Percentiles rank a stretch among this genome's conserved stretches.
Evolutionary conservation across 2,329 filamentous ascomycete genomes (phyloP).

Genomic region (Ceratocystis variospora): DNA sequence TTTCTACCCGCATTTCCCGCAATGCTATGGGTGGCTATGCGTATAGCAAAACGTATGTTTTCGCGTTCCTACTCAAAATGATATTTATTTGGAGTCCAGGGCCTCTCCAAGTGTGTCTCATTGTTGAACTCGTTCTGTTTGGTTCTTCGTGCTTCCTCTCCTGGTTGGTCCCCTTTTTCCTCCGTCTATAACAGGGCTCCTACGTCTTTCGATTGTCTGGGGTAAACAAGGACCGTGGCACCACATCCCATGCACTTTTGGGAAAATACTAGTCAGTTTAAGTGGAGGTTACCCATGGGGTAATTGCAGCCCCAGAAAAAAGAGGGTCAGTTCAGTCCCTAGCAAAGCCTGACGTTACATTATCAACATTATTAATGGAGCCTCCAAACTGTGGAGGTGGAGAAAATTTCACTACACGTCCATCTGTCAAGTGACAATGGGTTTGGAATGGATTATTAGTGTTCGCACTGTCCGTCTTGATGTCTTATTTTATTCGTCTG

Average conservation of each 20-base stretch:
- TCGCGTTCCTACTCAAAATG: neutral
- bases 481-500: neutral
- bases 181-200: neutral
- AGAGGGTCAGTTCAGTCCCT: neutral
- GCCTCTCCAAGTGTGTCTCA: neutral
- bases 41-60: neutral
- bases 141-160: neutral
- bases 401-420: neutral
- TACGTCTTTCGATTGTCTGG: slow-evolving; percentile 8
- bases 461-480: neutral
- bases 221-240: slow-evolving; percentile 13
- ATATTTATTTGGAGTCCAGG: neutral
- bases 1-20: neutral
- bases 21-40: neutral
- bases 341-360: neutral
- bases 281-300: slow-evolving; percentile 7
- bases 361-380: neutral
- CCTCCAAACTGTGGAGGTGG: neutral
- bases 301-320: slow-evolving; percentile 3
- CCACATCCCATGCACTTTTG: slow-evolving; percentile 13
- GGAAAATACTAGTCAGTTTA: slow-evolving; percentile 6
- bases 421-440: slow-evolving; percentile 5
- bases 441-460: neutral
- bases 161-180: neutral
- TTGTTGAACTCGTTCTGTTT: neutral